These are phyloP conservation scores for Panicum miliaceum DNA, from an alignment of 176 grass and related monocot species.

Conservation along the genomic window DNA sequence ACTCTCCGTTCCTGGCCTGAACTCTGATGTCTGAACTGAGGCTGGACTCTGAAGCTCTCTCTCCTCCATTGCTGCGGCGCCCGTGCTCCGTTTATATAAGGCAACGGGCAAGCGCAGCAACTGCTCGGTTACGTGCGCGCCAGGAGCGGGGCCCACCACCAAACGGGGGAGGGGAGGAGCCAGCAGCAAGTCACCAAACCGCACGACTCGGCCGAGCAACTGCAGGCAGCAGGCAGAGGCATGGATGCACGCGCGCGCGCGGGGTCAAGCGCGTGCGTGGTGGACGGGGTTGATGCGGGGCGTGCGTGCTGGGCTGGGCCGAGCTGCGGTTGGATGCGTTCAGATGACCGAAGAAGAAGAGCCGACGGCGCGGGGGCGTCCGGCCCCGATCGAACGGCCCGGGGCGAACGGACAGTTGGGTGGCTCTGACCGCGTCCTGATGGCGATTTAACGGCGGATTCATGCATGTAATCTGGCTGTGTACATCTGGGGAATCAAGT, in stretches of 20 bases:
- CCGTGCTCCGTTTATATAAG: conserved; percentile 19
- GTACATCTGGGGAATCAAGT: background rate
- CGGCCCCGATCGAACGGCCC: background rate
- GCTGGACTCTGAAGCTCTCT: background rate
- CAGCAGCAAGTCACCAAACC: background rate
- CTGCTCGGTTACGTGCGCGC: conserved; percentile 29
- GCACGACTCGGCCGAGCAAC: background rate
- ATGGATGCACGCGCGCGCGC: background rate
- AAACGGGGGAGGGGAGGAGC: background rate
- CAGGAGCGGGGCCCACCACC: conserved; percentile 14
- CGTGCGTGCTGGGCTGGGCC: background rate
- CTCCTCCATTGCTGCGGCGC: background rate
- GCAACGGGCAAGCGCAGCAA: background rate
- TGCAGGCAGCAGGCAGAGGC: background rate
- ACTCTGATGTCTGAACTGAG: background rate
- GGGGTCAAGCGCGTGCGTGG: background rate
- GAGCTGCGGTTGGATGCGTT: background rate
- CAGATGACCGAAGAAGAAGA: background rate
- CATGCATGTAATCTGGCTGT: background rate
- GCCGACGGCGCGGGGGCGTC: background rate
- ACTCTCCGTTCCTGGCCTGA: background rate
- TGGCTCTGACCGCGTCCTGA: background rate
- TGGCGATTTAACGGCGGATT: background rate
- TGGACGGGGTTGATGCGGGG: background rate
- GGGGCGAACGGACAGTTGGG: background rate